A percentile compares a stretch with the other conserved stretches of the same genome.
phyloP scores from a whole-genome alignment of 106 monocot species.

The Allium cepa region DNA sequence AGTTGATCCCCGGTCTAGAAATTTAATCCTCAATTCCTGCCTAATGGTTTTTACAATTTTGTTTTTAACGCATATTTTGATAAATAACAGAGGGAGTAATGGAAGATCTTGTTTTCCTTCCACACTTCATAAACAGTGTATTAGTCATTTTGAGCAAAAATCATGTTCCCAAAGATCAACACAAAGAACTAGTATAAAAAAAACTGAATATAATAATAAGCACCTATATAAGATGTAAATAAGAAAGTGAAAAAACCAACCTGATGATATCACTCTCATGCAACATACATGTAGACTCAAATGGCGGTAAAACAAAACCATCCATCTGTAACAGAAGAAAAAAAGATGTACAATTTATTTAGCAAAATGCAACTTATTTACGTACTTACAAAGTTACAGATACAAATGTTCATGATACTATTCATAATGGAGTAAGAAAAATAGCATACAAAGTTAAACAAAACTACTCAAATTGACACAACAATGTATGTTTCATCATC shows the following conservation, averaged over 20 bases:
- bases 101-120: not conserved
- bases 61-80: not conserved
- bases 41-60: too few relatives aligned
- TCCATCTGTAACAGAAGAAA: constrained; percentile 44
- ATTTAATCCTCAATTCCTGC: too few relatives aligned
- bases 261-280: constrained; percentile 48
- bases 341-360: not conserved
- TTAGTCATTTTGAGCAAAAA: not conserved
- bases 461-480: too few relatives aligned
- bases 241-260: constrained; percentile 8
- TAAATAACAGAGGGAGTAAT: not conserved
- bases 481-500: too few relatives aligned
- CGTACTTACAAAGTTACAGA: too few relatives aligned
- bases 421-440: too few relatives aligned
- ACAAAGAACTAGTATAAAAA: not conserved
- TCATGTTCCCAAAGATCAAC: not conserved
- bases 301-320: constrained; percentile 54
- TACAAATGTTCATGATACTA: too few relatives aligned
- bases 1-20: too few relatives aligned
- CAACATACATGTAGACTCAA: constrained; percentile 47
- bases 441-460: too few relatives aligned
- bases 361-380: too few relatives aligned
- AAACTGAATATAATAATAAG: not conserved
- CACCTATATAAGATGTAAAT: not conserved
- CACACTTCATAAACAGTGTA: not conserved